Evolutionary conservation across 768 basidiomycete genomes (phyloP).

Genomic region (Lactarius pseudohatsudake): DNA sequence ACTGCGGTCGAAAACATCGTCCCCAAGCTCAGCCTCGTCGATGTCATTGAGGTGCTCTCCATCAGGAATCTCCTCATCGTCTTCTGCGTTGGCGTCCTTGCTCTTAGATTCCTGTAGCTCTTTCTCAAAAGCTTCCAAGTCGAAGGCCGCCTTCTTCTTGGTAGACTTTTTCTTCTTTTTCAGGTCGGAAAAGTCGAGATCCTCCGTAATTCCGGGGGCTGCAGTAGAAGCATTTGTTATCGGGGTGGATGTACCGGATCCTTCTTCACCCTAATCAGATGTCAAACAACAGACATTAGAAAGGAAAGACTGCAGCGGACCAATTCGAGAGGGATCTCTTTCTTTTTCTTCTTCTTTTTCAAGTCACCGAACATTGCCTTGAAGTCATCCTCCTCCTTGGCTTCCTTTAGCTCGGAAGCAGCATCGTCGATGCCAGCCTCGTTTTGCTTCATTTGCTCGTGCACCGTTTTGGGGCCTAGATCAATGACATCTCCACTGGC

Average conservation of each 20-base stretch:
- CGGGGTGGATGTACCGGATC: slow-evolving; percentile 65
- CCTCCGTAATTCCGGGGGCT: slow-evolving; percentile 49
- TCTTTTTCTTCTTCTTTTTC: slow-evolving; percentile 93
- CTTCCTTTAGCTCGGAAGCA: slow-evolving; percentile 42
- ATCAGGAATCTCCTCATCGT: slow-evolving; percentile 55
- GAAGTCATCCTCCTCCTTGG: slow-evolving; percentile 69
- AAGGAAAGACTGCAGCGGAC: slow-evolving; percentile 42
- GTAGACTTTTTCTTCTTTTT: slow-evolving; percentile 93
- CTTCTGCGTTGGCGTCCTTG: slow-evolving; percentile 55
- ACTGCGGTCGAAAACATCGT: slow-evolving; percentile 74
- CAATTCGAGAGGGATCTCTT: slow-evolving; percentile 82
- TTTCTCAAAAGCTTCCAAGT: slow-evolving; percentile 93
- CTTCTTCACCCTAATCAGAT: slow-evolving; percentile 53
- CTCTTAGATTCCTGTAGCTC: slow-evolving; percentile 74
- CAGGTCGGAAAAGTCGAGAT: slow-evolving; percentile 92
- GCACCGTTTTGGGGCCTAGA: slow-evolving; percentile 71
- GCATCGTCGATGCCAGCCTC: slow-evolving; percentile 36
- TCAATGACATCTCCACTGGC: slow-evolving; percentile 71
- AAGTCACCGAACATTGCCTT: slow-evolving; percentile 85
- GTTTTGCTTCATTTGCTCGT: slow-evolving; percentile 69
- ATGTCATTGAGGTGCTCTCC: slow-evolving; percentile 65
- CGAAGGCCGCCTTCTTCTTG: slow-evolving; percentile 86
- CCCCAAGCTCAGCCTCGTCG: slow-evolving; percentile 84
- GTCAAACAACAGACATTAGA: not conserved
- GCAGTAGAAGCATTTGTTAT: slow-evolving; percentile 34